Conservation (phyloP, 495 filamentous ascomycete species). For the Geopyxis carbonaria region DNA sequence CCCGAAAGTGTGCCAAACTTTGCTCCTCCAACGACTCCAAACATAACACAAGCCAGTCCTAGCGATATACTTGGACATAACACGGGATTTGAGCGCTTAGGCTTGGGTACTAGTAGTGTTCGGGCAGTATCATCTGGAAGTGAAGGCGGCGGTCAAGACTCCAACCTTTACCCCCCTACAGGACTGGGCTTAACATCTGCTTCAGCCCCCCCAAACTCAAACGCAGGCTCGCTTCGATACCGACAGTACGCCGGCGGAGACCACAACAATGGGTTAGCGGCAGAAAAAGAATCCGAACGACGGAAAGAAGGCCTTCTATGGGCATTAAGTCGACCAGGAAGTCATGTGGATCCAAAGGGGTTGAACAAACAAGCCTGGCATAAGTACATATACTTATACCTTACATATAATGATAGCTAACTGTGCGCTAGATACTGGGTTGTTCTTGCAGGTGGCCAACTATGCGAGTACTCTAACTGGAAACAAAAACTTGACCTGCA, state of each 20-base stretch:
- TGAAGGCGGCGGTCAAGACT: conserved; percentile 10
- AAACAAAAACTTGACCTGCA: conserved; percentile 92
- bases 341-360: conserved; percentile 84
- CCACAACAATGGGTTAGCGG: conserved; percentile 20
- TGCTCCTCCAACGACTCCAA: conserved; percentile 15
- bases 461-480: conserved; percentile 99
- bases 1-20: conserved; percentile 38
- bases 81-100: conserved; percentile 22
- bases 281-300: conserved; percentile 31
- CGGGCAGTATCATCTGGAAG: conserved; percentile 22
- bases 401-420: conserved; percentile 10
- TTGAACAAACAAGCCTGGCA: conserved; percentile 98
- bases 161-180: conserved; percentile 19
- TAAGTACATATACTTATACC: conserved; percentile 49
- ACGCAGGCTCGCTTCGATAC: conserved; percentile 30
- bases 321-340: conserved; percentile 83
- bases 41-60: conserved; percentile 4
- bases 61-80: conserved; percentile 23
- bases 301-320: conserved; percentile 87
- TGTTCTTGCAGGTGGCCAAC: conserved; percentile 83
- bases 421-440: conserved; percentile 69
- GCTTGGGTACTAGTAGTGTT: conserved; percentile 22
- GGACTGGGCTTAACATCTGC: conserved; percentile 12
- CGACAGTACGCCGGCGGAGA: conserved; percentile 32
- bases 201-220: conserved; percentile 27